A percentile compares a stretch with the other conserved stretches of the same genome.
Evolutionary conservation across 176 grass and related monocot genomes (phyloP).

Genomic region (Cenchrus fungigraminus): DNA sequence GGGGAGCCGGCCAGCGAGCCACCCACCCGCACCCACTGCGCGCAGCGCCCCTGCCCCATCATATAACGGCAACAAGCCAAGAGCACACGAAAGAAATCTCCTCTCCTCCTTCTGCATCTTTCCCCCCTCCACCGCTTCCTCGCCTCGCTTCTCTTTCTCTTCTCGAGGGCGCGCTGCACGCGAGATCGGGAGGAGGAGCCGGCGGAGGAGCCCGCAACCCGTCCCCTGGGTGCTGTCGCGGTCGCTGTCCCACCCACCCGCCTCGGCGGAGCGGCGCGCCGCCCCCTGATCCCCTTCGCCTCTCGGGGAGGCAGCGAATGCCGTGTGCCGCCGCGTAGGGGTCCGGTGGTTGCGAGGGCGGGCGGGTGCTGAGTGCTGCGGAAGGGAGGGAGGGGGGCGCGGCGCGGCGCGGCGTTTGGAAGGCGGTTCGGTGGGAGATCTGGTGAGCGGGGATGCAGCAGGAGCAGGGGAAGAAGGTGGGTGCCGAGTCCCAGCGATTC

Average conservation of each 20-base stretch:
- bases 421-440: slow-evolving; percentile 44
- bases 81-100: slow-evolving; percentile 37
- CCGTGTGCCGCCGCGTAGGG: slow-evolving; percentile 20
- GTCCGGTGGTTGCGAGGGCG: slow-evolving; percentile 2
- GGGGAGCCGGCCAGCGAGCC: background rate
- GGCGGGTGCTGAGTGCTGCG: background rate
- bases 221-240: background rate
- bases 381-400: background rate
- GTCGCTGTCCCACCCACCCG: background rate
- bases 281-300: background rate
- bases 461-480: slow-evolving; percentile 75
- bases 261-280: background rate
- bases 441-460: slow-evolving; percentile 66
- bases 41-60: background rate
- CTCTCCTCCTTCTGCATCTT: background rate
- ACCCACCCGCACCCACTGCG: slow-evolving; percentile 10
- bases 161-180: slow-evolving; percentile 26
- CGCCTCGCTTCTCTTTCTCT: background rate
- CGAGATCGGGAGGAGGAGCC: slow-evolving; percentile 49
- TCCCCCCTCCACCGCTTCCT: background rate
- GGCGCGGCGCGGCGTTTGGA: background rate
- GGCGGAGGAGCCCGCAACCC: background rate
- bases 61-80: slow-evolving; percentile 44
- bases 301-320: background rate
- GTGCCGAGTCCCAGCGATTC: slow-evolving; percentile 36